phyloP scores from a whole-genome alignment of 768 basidiomycete species.

The Crassisporium funariophilum region DNA sequence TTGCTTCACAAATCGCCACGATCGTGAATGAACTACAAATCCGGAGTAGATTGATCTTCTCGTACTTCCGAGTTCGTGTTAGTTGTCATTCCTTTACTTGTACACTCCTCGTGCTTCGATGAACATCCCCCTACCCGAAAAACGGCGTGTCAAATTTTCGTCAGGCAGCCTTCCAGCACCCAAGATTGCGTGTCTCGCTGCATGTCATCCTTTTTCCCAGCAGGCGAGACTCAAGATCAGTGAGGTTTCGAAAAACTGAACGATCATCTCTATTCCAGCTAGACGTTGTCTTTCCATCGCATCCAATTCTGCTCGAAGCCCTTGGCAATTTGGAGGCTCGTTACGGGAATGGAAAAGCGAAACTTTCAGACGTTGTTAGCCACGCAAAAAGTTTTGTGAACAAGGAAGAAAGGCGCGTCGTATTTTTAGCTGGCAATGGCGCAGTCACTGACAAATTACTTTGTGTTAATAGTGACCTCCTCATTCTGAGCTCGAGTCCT shows the following conservation, averaged over 20 bases:
- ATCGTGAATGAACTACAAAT: no score
- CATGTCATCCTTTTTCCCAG: conserved; percentile 52
- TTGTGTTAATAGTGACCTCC: conserved; percentile 32
- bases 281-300: conserved; percentile 61
- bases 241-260: not conserved
- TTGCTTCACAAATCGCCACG: not conserved
- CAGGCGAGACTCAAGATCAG: conserved; percentile 40
- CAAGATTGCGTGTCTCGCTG: conserved; percentile 36
- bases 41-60: no score
- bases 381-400: conserved; percentile 34
- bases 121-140: conserved; percentile 21
- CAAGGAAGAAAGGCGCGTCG: conserved; percentile 29
- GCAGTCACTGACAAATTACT: not conserved
- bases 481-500: conserved; percentile 36
- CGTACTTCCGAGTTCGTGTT: no score
- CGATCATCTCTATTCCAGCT: conserved; percentile 40
- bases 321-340: conserved; percentile 44
- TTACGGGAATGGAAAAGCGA: conserved; percentile 47
- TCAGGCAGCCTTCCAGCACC: conserved; percentile 21
- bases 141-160: conserved; percentile 23
- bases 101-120: no score
- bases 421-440: not conserved
- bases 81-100: no score
- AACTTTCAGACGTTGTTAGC: conserved; percentile 45
- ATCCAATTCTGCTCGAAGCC: conserved; percentile 35